Percentiles rank a stretch among this genome's conserved stretches.
Conservation (phyloP, 495 filamentous ascomycete genomes). For the Patellaria atrata region DNA sequence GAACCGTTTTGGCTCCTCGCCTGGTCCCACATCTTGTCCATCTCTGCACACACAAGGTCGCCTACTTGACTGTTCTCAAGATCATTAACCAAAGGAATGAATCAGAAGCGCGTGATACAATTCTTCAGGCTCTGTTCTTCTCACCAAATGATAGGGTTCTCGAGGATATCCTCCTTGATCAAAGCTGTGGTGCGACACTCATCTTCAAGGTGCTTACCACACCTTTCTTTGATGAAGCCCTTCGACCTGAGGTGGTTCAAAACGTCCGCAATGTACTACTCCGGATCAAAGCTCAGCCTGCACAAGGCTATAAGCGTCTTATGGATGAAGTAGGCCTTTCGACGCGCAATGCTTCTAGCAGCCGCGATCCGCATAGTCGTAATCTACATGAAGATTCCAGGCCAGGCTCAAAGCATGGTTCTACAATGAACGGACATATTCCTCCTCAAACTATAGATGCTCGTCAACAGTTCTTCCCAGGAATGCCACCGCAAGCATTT, state of each 20-base stretch:
- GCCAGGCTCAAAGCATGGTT: slow-evolving; percentile 39
- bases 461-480: slow-evolving; percentile 28
- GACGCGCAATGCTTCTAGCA: slow-evolving; percentile 41
- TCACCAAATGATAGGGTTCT: slow-evolving; percentile 74
- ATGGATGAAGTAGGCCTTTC: slow-evolving; percentile 95
- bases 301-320: slow-evolving; percentile 92
- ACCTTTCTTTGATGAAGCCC: slow-evolving; percentile 89
- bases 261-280: slow-evolving; percentile 81
- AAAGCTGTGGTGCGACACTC: slow-evolving; percentile 81
- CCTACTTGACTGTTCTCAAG: slow-evolving; percentile 92
- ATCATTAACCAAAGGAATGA: slow-evolving; percentile 97
- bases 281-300: slow-evolving; percentile 80
- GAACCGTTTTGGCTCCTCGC: slow-evolving; percentile 81
- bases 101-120: slow-evolving; percentile 79
- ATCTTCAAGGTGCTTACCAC: slow-evolving; percentile 98
- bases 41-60: slow-evolving; percentile 96
- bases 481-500: slow-evolving; percentile 29
- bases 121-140: slow-evolving; percentile 90
- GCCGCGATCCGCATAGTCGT: slow-evolving; percentile 27
- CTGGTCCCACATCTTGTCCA: slow-evolving; percentile 94
- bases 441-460: slow-evolving; percentile 21
- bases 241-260: slow-evolving; percentile 74
- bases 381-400: slow-evolving; percentile 33
- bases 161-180: slow-evolving; percentile 82
- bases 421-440: slow-evolving; percentile 26